Conservation (phyloP, 139 green algal genomes). For the Micractinium conductrix region DNA sequence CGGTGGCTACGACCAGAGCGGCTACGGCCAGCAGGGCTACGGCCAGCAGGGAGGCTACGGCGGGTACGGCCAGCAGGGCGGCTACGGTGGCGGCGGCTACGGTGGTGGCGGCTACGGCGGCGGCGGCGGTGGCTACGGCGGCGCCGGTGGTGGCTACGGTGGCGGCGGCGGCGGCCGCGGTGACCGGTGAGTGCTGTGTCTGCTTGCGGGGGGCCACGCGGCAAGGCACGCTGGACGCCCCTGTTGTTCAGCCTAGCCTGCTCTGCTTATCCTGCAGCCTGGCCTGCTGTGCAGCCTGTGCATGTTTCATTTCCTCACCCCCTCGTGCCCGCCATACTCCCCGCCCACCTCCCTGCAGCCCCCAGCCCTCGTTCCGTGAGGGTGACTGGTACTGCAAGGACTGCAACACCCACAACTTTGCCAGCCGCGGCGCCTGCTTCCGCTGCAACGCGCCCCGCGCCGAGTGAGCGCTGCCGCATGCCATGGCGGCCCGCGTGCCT, state of each 20-base stretch:
- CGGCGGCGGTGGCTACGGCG: conserved; percentile 18
- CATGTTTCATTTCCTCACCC: neutral
- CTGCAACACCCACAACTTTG: conserved; percentile 54
- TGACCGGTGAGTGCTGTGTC: neutral
- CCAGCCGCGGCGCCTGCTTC: conserved; percentile 38
- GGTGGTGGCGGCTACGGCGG: conserved; percentile 1
- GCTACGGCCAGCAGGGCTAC: conserved; percentile 2
- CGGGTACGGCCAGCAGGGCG: neutral
- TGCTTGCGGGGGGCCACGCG: neutral
- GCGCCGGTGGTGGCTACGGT: neutral
- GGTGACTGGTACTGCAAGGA: conserved; percentile 51
- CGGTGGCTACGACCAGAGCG: neutral
- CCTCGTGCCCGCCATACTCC: neutral
- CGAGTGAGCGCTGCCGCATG: neutral
- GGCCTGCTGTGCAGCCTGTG: neutral
- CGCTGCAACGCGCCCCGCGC: conserved; percentile 30
- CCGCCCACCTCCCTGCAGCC: neutral
- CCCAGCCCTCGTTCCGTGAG: conserved; percentile 34
- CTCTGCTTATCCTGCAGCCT: neutral
- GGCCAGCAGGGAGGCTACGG: conserved; percentile 2
- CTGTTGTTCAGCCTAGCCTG: too few species aligned
- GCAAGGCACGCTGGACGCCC: too few species aligned
- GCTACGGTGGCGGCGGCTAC: neutral
- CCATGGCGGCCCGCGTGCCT: too few species aligned
- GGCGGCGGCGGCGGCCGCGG: conserved; percentile 1